Percentiles rank a stretch among this genome's conserved stretches.
phyloP scores from a whole-genome alignment of 1,284 basidiomycete genomes.

The Austroboletus niveus region DNA sequence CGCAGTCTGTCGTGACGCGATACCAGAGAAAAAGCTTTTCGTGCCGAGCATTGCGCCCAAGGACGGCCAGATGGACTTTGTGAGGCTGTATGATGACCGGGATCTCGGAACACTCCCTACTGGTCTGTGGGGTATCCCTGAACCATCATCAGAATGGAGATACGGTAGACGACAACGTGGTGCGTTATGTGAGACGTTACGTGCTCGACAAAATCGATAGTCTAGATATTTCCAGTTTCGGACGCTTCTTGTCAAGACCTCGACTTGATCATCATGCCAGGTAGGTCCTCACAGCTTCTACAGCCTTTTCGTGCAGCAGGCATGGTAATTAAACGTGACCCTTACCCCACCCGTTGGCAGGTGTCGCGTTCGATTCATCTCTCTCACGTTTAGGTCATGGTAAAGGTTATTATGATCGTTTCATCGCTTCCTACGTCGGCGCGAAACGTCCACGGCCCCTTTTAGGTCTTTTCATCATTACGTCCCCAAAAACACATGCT shows the following conservation, averaged over 20 bases:
- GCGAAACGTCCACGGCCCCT: slow-evolving; percentile 44
- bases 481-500: slow-evolving; percentile 9
- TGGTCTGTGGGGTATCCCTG: slow-evolving; percentile 73
- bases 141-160: slow-evolving; percentile 52
- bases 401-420: slow-evolving; percentile 78
- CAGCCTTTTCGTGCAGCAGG: slow-evolving; percentile 9
- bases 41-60: slow-evolving; percentile 61
- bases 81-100: slow-evolving; percentile 54
- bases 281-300: slow-evolving; percentile 35
- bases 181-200: slow-evolving; percentile 30
- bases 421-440: slow-evolving; percentile 54
- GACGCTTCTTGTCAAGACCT: slow-evolving; percentile 43
- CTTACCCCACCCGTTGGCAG: slow-evolving; percentile 35
- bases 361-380: slow-evolving; percentile 73
- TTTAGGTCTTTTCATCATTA: slow-evolving; percentile 44
- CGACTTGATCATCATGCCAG: slow-evolving; percentile 70
- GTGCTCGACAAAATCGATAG: background rate
- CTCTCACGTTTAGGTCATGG: slow-evolving; percentile 73
- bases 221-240: slow-evolving; percentile 37
- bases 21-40: slow-evolving; percentile 62
- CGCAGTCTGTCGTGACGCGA: background rate
- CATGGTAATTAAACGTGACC: slow-evolving; percentile 6
- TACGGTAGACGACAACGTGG: slow-evolving; percentile 48
- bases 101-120: slow-evolving; percentile 57
- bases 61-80: slow-evolving; percentile 60